Percentiles rank a stretch among this genome's conserved stretches.
These are phyloP conservation scores for Bonia amplexicaulis DNA, from an alignment of 176 grass and related monocot species.

Conservation along the genomic window DNA sequence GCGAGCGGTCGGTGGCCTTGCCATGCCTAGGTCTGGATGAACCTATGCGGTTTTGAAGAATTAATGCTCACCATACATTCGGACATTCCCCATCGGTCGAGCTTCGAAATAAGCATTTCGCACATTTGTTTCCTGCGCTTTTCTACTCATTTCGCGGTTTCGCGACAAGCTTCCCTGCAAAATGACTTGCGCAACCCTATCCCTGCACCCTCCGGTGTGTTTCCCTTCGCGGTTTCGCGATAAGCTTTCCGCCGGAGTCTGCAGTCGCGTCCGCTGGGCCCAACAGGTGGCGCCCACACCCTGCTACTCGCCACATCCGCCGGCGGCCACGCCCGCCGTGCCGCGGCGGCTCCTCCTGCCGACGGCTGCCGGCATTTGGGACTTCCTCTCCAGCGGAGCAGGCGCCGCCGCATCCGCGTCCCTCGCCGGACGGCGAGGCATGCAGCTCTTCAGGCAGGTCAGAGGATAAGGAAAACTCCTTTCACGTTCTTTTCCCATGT, in stretches of 20 bases:
- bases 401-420: constrained; percentile 38
- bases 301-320: constrained; percentile 4
- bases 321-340: background rate
- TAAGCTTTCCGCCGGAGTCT: background rate
- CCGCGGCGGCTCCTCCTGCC: constrained; percentile 58
- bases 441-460: constrained; percentile 80
- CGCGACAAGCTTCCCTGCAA: background rate
- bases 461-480: background rate
- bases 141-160: background rate
- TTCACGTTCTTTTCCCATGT: background rate
- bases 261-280: background rate
- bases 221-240: background rate
- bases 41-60: no score
- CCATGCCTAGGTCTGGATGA: no score
- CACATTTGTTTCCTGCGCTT: no score
- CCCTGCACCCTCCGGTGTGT: background rate
- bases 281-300: background rate
- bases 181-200: constrained; percentile 17
- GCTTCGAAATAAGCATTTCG: no score
- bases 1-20: no score
- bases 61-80: no score
- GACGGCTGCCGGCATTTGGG: constrained; percentile 49
- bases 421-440: constrained; percentile 63
- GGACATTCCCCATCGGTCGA: no score
- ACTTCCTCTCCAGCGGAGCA: constrained; percentile 56